Conservation (phyloP, 495 filamentous ascomycete species). For the Penicillium cataractarum region DNA sequence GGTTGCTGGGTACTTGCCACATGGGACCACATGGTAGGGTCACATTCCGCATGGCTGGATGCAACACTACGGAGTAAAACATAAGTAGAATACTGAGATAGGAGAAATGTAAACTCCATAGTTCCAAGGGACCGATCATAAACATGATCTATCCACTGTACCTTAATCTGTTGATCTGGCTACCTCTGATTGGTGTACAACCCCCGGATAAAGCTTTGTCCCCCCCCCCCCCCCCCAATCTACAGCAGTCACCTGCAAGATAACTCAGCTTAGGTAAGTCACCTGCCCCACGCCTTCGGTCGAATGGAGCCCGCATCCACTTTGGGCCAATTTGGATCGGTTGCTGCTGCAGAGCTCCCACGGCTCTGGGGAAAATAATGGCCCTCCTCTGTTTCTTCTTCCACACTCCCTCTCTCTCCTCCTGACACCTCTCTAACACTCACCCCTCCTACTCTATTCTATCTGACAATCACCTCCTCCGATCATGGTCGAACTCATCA, state of each 20-base stretch:
- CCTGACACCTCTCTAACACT: not conserved
- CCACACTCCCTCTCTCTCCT: not conserved
- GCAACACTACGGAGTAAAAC: not conserved
- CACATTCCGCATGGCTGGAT: not conserved
- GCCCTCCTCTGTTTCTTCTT: not conserved
- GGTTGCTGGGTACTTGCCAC: too few relatives aligned
- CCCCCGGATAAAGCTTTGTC: not conserved
- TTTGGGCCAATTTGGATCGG: not conserved
- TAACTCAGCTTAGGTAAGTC: not conserved
- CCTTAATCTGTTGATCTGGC: too few relatives aligned
- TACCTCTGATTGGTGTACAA: too few relatives aligned
- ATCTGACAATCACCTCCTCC: not conserved
- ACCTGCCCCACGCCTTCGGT: conserved; percentile 33
- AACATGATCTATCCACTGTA: not conserved
- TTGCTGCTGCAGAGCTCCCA: conserved; percentile 4
- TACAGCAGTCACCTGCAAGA: too few relatives aligned
- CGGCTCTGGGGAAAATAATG: not conserved
- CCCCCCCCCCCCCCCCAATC: not conserved
- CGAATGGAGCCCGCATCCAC: conserved; percentile 32
- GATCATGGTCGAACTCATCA: conserved; percentile 59
- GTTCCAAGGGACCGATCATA: not conserved
- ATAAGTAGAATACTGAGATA: not conserved
- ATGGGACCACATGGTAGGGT: not conserved
- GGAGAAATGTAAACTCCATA: not conserved
- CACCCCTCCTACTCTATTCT: conserved; percentile 4